Base-by-base conservation (phyloP, 176 grass and related monocot genomes). In the Pontederia paniculata region DNA sequence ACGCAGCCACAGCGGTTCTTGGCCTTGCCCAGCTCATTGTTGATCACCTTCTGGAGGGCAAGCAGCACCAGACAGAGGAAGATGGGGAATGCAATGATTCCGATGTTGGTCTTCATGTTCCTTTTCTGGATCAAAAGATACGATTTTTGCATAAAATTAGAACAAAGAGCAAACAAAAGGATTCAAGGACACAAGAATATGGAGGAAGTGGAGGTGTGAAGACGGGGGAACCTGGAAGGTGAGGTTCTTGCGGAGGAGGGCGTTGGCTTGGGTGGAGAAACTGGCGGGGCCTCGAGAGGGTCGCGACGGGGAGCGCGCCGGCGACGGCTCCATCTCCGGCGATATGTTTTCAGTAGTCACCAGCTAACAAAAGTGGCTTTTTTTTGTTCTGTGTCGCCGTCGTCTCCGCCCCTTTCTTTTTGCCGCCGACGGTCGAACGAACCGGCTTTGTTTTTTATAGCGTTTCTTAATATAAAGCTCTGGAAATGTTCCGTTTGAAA, bases 191-290 rank as follows among this genome's bases (percentile, higher is more conserved):
- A 51, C 50, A 64, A 62, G 9, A 46, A 57, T 6, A 21, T 43
- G n/a, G 21, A 54, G 56, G 73, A 43, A 22, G 17, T 8, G 16
- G 41, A 37, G 10, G 28, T 31, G 20, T 11, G 37, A 42, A 21
- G 17, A 9, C 13, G 20, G 16, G 23, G 25, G 16, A 56, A 88
- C 91, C 82, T 96, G 91, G 80, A 89, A 89, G 28, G 77, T 81
- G 77, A 96, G 86, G 78, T 96, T 96, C 86, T 96, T 96, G 72
- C 86, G 78, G 73, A 96, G 91, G 58, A 96, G 91, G 45, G 86
- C 91, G 68, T 96, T 87, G 55, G 91, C 91, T 71, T 96, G 91
- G 45, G 91, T 89, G 12, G 12, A 22, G 57, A 87, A 89, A 49
- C 86, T 80, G 7, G 86, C 85, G 0, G 79, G 22, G 37, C 59